Evolutionary conservation across 2,329 filamentous ascomycete genomes (phyloP).

Genomic region (Pseudogymnoascus sp.): DNA sequence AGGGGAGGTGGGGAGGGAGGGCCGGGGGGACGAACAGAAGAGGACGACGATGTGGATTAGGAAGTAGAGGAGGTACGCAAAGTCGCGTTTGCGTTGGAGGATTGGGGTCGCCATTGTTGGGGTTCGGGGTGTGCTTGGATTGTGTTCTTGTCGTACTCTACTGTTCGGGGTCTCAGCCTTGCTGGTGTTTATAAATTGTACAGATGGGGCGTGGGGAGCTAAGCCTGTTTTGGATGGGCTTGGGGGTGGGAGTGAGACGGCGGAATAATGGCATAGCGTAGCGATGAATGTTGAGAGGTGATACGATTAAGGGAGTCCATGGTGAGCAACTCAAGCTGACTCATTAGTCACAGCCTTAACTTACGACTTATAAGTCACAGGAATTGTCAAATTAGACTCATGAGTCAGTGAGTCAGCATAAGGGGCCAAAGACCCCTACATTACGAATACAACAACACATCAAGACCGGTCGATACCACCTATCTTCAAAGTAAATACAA

Average conservation of each 20-base stretch:
- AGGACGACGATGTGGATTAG: conserved; percentile 36
- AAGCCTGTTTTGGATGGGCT: background rate
- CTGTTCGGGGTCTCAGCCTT: background rate
- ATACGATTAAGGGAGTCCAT: background rate
- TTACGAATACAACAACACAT: background rate
- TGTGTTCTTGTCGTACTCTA: background rate
- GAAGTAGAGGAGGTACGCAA: conserved; percentile 52
- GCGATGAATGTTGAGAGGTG: background rate
- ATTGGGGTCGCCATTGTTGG: conserved; percentile 21
- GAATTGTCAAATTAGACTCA: too few relatives aligned
- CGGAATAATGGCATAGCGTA: background rate
- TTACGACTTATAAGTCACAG: too few relatives aligned
- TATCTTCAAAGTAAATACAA: background rate
- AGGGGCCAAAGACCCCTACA: background rate
- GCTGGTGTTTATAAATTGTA: background rate
- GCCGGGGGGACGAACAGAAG: conserved; percentile 7
- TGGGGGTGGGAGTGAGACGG: background rate
- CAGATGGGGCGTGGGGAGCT: background rate
- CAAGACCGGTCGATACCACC: background rate
- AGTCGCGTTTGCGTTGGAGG: conserved; percentile 26
- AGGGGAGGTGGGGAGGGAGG: conserved; percentile 11
- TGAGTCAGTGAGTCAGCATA: too few relatives aligned
- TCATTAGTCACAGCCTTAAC: too few relatives aligned
- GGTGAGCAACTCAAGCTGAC: too few relatives aligned
- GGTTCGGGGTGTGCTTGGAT: background rate